Conservation (phyloP, 2,329 filamentous ascomycete species). For the Acrodontium crateriforme region DNA sequence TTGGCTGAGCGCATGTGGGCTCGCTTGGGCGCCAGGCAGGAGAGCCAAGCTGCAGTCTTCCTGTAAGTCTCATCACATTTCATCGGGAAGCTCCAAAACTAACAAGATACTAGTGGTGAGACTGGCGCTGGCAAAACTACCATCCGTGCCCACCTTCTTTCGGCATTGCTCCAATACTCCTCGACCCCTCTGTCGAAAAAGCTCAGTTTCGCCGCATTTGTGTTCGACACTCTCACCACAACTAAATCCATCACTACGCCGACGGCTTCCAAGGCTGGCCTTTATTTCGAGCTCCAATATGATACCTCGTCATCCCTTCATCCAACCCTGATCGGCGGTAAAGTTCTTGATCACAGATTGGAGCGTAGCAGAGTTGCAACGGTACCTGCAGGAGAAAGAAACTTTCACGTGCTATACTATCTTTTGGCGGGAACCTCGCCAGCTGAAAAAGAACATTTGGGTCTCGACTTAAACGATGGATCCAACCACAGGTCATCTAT, state of each 20-base stretch:
- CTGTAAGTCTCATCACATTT: conserved; percentile 46
- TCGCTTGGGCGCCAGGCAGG: conserved; percentile 71
- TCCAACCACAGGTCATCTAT: conserved; percentile 41
- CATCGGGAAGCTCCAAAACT: conserved; percentile 2
- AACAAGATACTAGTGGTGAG: conserved; percentile 54
- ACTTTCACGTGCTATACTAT: conserved; percentile 94
- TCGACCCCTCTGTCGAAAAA: conserved; percentile 89
- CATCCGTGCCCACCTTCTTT: conserved; percentile 73
- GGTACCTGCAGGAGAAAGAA: conserved; percentile 89
- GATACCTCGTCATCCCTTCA: conserved; percentile 75
- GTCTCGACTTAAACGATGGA: conserved; percentile 47
- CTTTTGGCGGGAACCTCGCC: conserved; percentile 80
- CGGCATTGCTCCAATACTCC: conserved; percentile 74
- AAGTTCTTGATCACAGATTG: conserved; percentile 82
- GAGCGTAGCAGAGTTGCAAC: conserved; percentile 83
- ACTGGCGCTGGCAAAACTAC: conserved; percentile 95
- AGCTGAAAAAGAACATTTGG: conserved; percentile 78
- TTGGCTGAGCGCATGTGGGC: conserved; percentile 76
- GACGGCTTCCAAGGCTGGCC: conserved; percentile 85
- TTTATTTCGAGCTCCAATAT: conserved; percentile 95
- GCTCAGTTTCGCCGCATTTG: conserved; percentile 80
- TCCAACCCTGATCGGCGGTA: conserved; percentile 82
- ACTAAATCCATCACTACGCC: conserved; percentile 94
- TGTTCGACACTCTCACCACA: conserved; percentile 91
- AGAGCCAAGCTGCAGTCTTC: conserved; percentile 88